Evolutionary conservation across 2,329 filamentous ascomycete genomes (phyloP).

Genomic region (Alternaria ventricosa): DNA sequence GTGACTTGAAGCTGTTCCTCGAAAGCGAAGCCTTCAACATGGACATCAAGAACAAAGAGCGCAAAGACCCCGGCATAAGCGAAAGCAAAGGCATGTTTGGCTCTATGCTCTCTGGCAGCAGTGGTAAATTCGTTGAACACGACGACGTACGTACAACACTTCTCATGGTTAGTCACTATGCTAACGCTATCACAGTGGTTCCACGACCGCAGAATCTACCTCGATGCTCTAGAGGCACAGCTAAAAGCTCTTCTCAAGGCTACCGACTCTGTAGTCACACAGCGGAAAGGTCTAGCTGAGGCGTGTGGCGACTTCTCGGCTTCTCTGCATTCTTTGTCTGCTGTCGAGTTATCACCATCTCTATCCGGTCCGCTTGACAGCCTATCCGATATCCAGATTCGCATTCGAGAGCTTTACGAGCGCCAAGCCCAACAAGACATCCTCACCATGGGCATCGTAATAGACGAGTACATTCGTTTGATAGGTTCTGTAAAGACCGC

Average conservation of each 20-base stretch:
- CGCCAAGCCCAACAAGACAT: constrained; percentile 97
- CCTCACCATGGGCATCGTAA: constrained; percentile 93
- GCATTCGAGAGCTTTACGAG: constrained; percentile 93
- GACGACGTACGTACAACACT: constrained; percentile 73
- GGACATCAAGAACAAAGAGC: constrained; percentile 97
- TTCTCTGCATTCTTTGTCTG: constrained; percentile 89
- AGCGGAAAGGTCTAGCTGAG: constrained; percentile 92
- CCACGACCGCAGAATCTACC: constrained; percentile 91
- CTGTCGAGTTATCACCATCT: constrained; percentile 87
- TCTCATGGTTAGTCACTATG: background rate
- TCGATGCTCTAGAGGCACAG: constrained; percentile 92
- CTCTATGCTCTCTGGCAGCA: constrained; percentile 76
- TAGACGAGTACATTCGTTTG: constrained; percentile 96
- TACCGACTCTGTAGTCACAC: constrained; percentile 88
- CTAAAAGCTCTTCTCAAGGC: constrained; percentile 89
- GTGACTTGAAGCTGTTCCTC: constrained; percentile 92
- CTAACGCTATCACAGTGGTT: constrained; percentile 73
- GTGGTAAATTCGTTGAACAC: constrained; percentile 91
- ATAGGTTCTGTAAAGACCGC: constrained; percentile 95
- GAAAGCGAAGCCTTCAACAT: constrained; percentile 96
- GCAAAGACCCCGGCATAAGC: constrained; percentile 80
- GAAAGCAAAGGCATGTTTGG: constrained; percentile 96
- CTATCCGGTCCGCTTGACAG: constrained; percentile 89
- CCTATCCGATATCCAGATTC: constrained; percentile 89
- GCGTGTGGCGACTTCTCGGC: constrained; percentile 91